phyloP scores from a whole-genome alignment of 1,139 yeast species.

The Taiozyma sp. region DNA sequence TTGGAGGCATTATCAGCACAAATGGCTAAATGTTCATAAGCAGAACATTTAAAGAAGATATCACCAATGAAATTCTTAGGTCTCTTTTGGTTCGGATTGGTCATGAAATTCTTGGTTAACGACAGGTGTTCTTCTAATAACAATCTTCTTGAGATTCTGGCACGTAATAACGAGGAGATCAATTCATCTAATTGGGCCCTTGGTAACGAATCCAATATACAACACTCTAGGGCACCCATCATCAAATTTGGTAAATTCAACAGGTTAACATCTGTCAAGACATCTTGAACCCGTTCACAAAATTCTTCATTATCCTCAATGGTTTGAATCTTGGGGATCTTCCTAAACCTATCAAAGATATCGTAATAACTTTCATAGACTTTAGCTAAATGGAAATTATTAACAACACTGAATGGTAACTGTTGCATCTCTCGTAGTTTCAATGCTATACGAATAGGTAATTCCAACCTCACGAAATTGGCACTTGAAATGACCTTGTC shows the following conservation, averaged over 20 bases:
- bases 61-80: constrained; percentile 81
- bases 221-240: constrained; percentile 89
- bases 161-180: constrained; percentile 72
- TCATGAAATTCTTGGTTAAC: constrained; percentile 57
- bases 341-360: constrained; percentile 81
- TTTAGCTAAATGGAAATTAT: constrained; percentile 79
- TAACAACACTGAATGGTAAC: constrained; percentile 78
- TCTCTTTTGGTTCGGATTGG: constrained; percentile 34
- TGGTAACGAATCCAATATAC: constrained; percentile 59
- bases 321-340: constrained; percentile 59
- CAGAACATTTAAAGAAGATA: constrained; percentile 74
- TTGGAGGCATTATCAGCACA: constrained; percentile 49
- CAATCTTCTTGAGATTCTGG: constrained; percentile 84
- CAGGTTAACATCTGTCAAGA: constrained; percentile 71
- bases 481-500: constrained; percentile 80
- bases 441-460: constrained; percentile 80
- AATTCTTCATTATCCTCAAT: constrained; percentile 72
- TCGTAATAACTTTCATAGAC: constrained; percentile 87
- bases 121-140: constrained; percentile 89
- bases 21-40: constrained; percentile 59
- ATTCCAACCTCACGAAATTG: constrained; percentile 79
- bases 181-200: constrained; percentile 62
- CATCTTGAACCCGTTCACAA: constrained; percentile 51
- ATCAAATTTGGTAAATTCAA: constrained; percentile 80
- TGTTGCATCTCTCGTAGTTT: constrained; percentile 75